A percentile compares a stretch with the other conserved stretches of the same genome.
These are phyloP conservation scores for Xerocomus spinulosus DNA, from an alignment of 768 basidiomycete species.

Conservation along the genomic window DNA sequence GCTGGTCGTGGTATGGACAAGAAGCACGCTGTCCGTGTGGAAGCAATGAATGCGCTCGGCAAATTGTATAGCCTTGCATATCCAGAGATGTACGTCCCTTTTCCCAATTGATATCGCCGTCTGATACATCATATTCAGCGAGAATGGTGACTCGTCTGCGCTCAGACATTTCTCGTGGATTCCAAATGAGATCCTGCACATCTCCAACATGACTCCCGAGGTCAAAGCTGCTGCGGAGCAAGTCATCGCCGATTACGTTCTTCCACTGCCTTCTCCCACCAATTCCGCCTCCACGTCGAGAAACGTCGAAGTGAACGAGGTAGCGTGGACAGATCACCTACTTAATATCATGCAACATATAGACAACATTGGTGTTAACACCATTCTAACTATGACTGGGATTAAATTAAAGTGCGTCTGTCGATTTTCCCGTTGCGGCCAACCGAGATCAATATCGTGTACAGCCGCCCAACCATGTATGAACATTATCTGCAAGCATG, in stretches of 20 bases:
- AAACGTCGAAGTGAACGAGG: constrained; percentile 65
- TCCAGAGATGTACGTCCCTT: constrained; percentile 73
- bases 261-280: constrained; percentile 64
- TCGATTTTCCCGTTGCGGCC: neutral
- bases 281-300: constrained; percentile 39
- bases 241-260: constrained; percentile 65
- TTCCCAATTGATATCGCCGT: neutral
- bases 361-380: constrained; percentile 52
- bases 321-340: constrained; percentile 80
- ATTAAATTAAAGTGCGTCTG: constrained; percentile 54
- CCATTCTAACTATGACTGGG: constrained; percentile 57
- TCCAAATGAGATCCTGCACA: constrained; percentile 64
- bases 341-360: constrained; percentile 68
- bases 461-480: constrained; percentile 64
- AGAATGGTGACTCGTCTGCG: constrained; percentile 70
- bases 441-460: constrained; percentile 2
- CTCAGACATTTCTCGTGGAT: constrained; percentile 90
- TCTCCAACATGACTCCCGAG: constrained; percentile 48
- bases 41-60: constrained; percentile 74
- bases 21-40: constrained; percentile 66
- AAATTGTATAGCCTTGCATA: constrained; percentile 79
- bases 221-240: constrained; percentile 64
- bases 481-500: constrained; percentile 71
- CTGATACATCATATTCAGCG: constrained; percentile 44
- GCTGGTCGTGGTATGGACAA: constrained; percentile 78